phyloP scores from a whole-genome alignment of 176 grass and related monocot genomes.

The Juncus effusus region DNA sequence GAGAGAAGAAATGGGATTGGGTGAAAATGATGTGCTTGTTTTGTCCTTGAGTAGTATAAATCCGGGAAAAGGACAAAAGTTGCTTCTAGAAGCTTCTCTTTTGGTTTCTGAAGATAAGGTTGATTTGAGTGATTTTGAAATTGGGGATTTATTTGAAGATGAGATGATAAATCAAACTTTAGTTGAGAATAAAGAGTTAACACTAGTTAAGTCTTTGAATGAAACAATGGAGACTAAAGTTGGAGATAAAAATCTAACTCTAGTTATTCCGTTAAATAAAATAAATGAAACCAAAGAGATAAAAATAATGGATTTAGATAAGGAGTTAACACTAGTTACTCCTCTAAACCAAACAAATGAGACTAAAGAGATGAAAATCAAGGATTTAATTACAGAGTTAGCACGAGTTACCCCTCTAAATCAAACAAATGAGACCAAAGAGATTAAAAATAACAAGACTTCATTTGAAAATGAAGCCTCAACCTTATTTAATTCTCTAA shows the following conservation, averaged over 20 bases:
- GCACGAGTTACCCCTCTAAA: not conserved
- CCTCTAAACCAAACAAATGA: constrained; percentile 21
- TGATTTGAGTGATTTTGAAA: constrained; percentile 28
- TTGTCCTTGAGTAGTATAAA: constrained; percentile 51
- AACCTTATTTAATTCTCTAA: constrained; percentile 16
- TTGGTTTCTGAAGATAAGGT: constrained; percentile 39
- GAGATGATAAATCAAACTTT: too few species aligned
- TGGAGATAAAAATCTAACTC: too few species aligned
- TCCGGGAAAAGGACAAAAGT: constrained; percentile 41
- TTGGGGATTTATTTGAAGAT: constrained; percentile 6
- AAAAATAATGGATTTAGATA: too few species aligned
- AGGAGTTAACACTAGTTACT: constrained; percentile 1
- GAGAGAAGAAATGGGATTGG: constrained; percentile 42
- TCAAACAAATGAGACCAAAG: constrained; percentile 7
- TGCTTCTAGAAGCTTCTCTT: constrained; percentile 44
- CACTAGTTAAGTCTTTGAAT: too few species aligned
- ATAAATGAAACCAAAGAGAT: too few species aligned
- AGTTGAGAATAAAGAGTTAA: too few species aligned
- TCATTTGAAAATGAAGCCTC: too few species aligned
- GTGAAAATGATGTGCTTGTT: constrained; percentile 37
- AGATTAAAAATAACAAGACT: not conserved
- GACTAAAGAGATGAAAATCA: not conserved
- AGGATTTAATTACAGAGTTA: not conserved
- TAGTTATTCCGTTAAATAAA: too few species aligned
- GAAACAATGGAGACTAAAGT: too few species aligned